These are phyloP conservation scores for Hypoxylon rickii DNA, from an alignment of 495 filamentous ascomycete species.

Conservation along the genomic window DNA sequence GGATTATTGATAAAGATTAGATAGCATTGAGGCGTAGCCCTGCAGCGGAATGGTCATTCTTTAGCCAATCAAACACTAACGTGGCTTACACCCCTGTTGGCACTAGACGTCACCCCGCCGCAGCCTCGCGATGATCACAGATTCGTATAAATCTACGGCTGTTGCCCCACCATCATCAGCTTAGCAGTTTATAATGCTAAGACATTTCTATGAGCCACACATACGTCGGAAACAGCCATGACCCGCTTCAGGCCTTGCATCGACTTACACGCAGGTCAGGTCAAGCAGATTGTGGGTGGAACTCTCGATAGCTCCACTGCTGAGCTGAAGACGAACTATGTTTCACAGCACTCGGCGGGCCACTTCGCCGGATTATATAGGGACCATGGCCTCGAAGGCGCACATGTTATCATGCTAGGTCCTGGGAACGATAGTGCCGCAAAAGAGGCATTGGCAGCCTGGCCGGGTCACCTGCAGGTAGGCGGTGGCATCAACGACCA, in stretches of 20 bases:
- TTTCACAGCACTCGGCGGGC: conserved; percentile 77
- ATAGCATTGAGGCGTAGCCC: too few species aligned
- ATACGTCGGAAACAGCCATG: conserved; percentile 59
- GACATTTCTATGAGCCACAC: background rate
- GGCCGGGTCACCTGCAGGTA: conserved; percentile 80
- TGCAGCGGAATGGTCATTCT: too few species aligned
- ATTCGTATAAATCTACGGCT: too few species aligned
- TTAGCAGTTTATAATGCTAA: too few species aligned
- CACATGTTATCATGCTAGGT: conserved; percentile 95
- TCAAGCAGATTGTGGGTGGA: conserved; percentile 98
- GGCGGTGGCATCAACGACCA: conserved; percentile 86
- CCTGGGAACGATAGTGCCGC: conserved; percentile 83
- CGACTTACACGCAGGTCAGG: conserved; percentile 91
- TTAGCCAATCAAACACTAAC: too few species aligned
- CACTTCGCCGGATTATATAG: conserved; percentile 82
- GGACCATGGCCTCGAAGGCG: conserved; percentile 71
- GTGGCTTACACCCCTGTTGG: too few species aligned
- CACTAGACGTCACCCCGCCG: too few species aligned
- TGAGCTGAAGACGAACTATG: conserved; percentile 85
- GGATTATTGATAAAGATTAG: too few species aligned
- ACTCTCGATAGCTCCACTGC: conserved; percentile 71
- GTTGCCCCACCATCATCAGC: too few species aligned
- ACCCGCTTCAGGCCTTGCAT: conserved; percentile 95
- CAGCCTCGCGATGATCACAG: too few species aligned
- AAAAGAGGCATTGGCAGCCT: conserved; percentile 70